phyloP scores from a whole-genome alignment of 345 rosid genomes.

The Corchorus capsularis region DNA sequence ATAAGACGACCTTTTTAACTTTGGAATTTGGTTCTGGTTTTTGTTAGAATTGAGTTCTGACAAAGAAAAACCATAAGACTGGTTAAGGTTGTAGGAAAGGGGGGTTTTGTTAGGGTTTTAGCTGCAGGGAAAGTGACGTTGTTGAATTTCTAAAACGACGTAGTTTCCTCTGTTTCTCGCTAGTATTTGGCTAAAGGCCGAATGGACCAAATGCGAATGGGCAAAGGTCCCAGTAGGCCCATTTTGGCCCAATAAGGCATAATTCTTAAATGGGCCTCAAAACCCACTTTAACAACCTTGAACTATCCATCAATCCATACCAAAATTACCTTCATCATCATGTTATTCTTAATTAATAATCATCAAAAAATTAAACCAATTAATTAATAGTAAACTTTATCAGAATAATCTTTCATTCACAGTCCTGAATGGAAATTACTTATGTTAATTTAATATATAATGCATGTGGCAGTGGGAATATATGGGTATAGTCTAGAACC shows the following conservation, averaged over 20 bases:
- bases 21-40: not conserved
- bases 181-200: too few relatives aligned
- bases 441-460: not conserved
- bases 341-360: not conserved
- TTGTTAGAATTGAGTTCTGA: not conserved
- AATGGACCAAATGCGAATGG: too few relatives aligned
- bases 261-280: conserved; percentile 4
- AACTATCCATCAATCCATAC: too few relatives aligned
- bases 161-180: not conserved
- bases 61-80: not conserved
- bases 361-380: not conserved
- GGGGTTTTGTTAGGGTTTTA: conserved; percentile 4
- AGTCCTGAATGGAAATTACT: not conserved
- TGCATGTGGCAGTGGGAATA: not conserved
- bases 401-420: not conserved
- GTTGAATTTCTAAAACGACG: not conserved
- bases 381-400: not conserved
- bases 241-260: too few relatives aligned
- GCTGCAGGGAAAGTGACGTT: not conserved
- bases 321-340: too few relatives aligned
- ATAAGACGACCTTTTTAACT: not conserved
- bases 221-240: too few relatives aligned
- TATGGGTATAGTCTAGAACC: not conserved
- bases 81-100: not conserved
- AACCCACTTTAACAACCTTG: not conserved